Base-by-base conservation (phyloP, 2,329 filamentous ascomycete genomes). In the Epichloe gansuensis region DNA sequence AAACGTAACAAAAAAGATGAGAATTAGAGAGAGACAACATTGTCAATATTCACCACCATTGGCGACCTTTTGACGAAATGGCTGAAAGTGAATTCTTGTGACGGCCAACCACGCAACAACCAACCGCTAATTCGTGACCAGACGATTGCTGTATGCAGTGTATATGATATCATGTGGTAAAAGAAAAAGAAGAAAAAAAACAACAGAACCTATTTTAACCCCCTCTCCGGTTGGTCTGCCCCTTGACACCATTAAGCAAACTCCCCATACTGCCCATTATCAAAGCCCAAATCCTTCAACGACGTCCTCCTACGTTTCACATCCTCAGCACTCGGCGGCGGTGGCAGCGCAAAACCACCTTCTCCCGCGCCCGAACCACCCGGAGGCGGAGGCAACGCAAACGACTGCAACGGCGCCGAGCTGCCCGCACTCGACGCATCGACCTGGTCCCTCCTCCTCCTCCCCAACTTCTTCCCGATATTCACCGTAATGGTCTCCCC, bases 401-500 rank as follows among this genome's bases (percentile, higher is more conserved):
- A 91, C n/a, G 69, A 75, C 56, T 72, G 73, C 52, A 72, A 63
- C 55, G 66, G 65, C 47, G 61, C 69, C 58, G 56, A 57, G 52
- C 59, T 56, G 43, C 54, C 59, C 6, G 55, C 37, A 15, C 15
- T 37, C 13, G 47, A 35, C 23, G 31, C 37, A 23, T 31, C 38
- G 12, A 4, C 42, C 39, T 55, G 54, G 47, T 69, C 64, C 58
- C 65, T 74, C 59, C 80, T 74, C 59, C 80, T 74, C 59, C 75
- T 68, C 15, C 74, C 75, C 54, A 78, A 74, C 58, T 74, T 74
- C 48, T 74, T 77, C 23, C 81, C 80, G 4, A 93, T 76, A 65
- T 86, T 88, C 58, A 94, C 83, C 25, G 84, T 88, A 60, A 95
- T 94, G 17, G 86, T 95, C 75, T 95, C 85, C 11, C 89, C 89